Evolutionary conservation across 176 grass and related monocot species (phyloP).

Genomic region (Oropetium thomaeum): DNA sequence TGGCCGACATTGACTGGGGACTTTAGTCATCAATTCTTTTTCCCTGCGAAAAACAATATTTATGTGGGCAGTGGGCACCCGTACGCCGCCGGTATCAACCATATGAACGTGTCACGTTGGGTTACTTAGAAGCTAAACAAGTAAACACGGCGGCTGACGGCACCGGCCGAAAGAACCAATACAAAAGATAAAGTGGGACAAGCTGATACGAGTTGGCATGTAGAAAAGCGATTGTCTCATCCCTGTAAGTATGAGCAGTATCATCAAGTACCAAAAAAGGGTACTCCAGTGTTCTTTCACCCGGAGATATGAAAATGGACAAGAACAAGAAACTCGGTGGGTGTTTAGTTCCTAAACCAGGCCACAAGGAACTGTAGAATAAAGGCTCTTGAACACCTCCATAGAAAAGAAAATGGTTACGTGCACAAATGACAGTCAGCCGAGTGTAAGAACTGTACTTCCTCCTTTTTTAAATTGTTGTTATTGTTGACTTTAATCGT

Average conservation of each 20-base stretch:
- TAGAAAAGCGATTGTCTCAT: not conserved
- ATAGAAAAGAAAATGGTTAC: not conserved
- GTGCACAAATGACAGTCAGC: not conserved
- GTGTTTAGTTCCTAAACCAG: not conserved
- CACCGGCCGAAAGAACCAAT: not conserved
- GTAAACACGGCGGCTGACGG: too few species aligned
- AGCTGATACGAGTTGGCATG: not conserved
- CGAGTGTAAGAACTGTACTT: too few species aligned
- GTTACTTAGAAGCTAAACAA: not conserved
- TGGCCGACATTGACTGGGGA: too few species aligned
- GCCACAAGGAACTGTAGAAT: not conserved
- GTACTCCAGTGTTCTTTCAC: not conserved
- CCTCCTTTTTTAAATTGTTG: too few species aligned
- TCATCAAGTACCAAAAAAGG: not conserved
- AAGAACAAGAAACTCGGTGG: not conserved
- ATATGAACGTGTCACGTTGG: not conserved
- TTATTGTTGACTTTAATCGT: too few species aligned
- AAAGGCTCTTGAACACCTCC: not conserved
- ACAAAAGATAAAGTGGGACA: not conserved
- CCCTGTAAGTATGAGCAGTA: not conserved
- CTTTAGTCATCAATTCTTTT: too few species aligned
- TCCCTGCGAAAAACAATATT: too few species aligned
- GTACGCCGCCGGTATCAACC: not conserved
- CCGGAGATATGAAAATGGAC: not conserved
- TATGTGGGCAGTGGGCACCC: too few species aligned